These are phyloP conservation scores for Micractinium conductrix DNA, from an alignment of 139 green algal species.

Conservation along the genomic window DNA sequence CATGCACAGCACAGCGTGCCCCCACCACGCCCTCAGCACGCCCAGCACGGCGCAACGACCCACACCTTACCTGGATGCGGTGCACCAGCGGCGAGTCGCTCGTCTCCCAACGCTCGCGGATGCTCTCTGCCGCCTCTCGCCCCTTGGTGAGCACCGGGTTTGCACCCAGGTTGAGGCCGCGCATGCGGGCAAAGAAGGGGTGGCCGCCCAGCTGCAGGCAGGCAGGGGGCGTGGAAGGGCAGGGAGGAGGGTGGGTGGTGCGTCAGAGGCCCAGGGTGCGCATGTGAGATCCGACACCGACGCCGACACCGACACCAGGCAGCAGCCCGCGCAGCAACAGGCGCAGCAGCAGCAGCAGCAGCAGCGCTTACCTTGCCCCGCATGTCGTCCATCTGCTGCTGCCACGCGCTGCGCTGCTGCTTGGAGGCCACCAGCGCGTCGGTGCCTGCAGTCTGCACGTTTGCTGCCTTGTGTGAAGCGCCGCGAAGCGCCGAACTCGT, in stretches of 20 bases:
- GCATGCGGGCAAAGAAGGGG: constrained; percentile 57
- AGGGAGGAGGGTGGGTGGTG: not conserved
- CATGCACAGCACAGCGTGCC: no score
- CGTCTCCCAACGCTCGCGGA: constrained; percentile 93
- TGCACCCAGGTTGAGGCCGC: constrained; percentile 29
- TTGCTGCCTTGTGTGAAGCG: constrained; percentile 10
- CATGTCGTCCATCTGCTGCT: constrained; percentile 54
- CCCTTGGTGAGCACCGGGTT: constrained; percentile 56
- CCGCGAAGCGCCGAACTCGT: constrained; percentile 47
- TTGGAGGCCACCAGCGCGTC: constrained; percentile 1
- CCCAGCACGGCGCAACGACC: no score
- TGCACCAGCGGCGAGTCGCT: constrained; percentile 92
- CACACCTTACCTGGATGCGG: constrained; percentile 79
- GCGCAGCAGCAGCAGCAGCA: not conserved
- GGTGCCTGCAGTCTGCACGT: constrained; percentile 34
- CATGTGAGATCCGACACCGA: no score
- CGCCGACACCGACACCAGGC: no score
- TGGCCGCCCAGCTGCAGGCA: constrained; percentile 52
- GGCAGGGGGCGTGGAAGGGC: no score
- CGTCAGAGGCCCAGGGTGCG: no score
- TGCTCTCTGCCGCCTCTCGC: constrained; percentile 80
- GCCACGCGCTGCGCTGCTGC: constrained; percentile 43
- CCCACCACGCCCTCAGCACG: no score
- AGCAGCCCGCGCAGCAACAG: no score
- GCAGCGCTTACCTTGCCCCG: constrained; percentile 33